phyloP scores from a whole-genome alignment of 805 yeast species.

The Pichia heedii region DNA sequence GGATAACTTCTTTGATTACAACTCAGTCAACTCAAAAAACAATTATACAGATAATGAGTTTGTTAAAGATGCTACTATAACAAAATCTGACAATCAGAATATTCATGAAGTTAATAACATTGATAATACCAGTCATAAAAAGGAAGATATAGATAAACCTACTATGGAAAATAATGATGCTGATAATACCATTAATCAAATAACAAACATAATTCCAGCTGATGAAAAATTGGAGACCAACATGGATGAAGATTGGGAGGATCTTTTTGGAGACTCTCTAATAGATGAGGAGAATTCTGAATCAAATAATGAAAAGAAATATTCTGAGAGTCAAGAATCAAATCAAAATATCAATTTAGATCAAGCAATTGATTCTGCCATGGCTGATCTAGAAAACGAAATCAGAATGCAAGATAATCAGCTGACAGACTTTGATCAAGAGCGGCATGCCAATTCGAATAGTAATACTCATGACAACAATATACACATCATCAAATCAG shows the following conservation, averaged over 20 bases:
- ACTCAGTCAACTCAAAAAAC: background rate
- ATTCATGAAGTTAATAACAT: background rate
- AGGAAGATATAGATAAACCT: background rate
- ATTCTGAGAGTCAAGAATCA: slow-evolving; percentile 18
- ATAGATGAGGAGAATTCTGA: slow-evolving; percentile 8
- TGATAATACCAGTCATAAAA: background rate
- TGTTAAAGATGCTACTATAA: background rate
- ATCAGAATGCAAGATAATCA: slow-evolving; percentile 11
- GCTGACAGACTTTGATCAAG: too few relatives aligned
- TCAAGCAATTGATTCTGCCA: slow-evolving; percentile 5
- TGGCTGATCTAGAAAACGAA: slow-evolving; percentile 12
- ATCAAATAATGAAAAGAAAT: slow-evolving; percentile 13
- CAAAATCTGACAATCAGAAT: background rate
- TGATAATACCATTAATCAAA: background rate
- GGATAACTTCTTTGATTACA: background rate
- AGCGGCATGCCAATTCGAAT: too few relatives aligned
- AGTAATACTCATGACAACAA: too few relatives aligned
- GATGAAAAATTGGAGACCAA: slow-evolving; percentile 1
- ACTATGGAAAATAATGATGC: background rate
- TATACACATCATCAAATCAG: too few relatives aligned
- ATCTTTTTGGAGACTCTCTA: slow-evolving; percentile 18
- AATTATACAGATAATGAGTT: background rate
- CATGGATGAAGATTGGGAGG: slow-evolving; percentile 23
- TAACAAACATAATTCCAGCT: background rate
- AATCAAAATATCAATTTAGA: slow-evolving; percentile 6